A percentile compares a stretch with the other conserved stretches of the same genome.
phyloP scores from a whole-genome alignment of 2,329 filamentous ascomycete genomes.

The Tolypocladium ovalisporum region DNA sequence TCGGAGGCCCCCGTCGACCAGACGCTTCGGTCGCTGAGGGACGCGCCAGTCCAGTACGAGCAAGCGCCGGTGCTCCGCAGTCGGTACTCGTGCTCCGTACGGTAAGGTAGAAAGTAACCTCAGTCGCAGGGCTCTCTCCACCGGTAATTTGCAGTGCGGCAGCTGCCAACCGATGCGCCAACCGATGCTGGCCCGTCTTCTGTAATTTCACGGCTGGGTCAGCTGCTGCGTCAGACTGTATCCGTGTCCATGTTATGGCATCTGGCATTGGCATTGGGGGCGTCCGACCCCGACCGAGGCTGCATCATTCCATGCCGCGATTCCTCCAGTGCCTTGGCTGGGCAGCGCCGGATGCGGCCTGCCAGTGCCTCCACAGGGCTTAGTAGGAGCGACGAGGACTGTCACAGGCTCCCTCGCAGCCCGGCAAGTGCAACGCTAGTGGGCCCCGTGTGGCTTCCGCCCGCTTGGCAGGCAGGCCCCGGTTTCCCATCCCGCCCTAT shows the following conservation, averaged over 20 bases:
- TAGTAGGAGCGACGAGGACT: too few species aligned
- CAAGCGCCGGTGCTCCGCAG: neutral
- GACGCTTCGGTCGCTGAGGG: too few species aligned
- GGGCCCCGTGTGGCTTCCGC: neutral
- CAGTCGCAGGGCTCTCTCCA: neutral
- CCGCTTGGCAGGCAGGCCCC: neutral
- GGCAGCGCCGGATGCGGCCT: neutral
- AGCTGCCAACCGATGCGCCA: neutral
- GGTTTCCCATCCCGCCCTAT: neutral
- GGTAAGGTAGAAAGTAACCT: neutral
- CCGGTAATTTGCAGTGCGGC: neutral
- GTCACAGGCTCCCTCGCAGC: too few species aligned
- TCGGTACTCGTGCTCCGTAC: neutral
- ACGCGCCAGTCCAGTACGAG: neutral
- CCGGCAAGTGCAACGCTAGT: too few species aligned
- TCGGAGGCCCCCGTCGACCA: too few species aligned
- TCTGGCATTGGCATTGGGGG: neutral
- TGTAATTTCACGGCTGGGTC: too few species aligned
- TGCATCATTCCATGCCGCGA: neutral
- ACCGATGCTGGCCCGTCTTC: too few species aligned
- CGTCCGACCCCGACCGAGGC: neutral
- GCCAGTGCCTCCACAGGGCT: neutral
- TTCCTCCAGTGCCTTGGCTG: neutral
- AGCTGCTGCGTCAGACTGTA: neutral
- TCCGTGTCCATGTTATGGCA: too few species aligned